Percentiles rank a stretch among this genome's conserved stretches.
These are phyloP conservation scores for Eudorina sp. DNA, from an alignment of 139 green algal species.

Conservation along the genomic window DNA sequence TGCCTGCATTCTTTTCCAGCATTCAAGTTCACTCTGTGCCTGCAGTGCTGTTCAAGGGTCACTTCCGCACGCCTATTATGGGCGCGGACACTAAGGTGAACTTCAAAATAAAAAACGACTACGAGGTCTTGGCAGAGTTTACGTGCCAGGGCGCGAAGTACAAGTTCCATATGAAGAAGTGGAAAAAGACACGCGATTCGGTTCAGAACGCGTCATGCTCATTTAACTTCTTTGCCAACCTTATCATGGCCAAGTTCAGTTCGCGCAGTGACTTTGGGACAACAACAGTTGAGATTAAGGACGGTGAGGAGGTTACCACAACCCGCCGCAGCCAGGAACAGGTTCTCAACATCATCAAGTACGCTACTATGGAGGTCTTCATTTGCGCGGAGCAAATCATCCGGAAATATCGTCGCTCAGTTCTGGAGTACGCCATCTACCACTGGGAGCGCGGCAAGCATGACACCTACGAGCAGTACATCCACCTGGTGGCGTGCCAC, in stretches of 20 bases:
- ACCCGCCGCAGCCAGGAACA: background rate
- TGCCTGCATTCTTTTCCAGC: constrained; percentile 6
- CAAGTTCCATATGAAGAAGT: constrained; percentile 13
- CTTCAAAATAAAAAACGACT: constrained; percentile 8
- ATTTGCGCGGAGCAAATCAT: constrained; percentile 1
- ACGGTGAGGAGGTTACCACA: background rate
- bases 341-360: constrained; percentile 16
- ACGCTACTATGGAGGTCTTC: constrained; percentile 17
- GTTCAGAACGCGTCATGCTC: background rate
- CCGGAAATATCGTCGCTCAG: background rate
- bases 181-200: background rate
- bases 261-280: background rate
- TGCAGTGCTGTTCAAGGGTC: constrained; percentile 10
- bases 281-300: background rate
- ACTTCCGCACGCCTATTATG: background rate
- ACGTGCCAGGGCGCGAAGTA: background rate
- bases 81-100: background rate
- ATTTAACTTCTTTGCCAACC: constrained; percentile 11
- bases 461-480: constrained; percentile 2
- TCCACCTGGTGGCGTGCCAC: constrained; percentile 28
- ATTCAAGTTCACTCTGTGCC: background rate
- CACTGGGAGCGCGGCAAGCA: background rate
- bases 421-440: constrained; percentile 23
- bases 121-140: background rate
- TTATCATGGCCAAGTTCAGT: background rate